phyloP scores from a whole-genome alignment of 345 rosid genomes.

The Barbarea vulgaris region DNA sequence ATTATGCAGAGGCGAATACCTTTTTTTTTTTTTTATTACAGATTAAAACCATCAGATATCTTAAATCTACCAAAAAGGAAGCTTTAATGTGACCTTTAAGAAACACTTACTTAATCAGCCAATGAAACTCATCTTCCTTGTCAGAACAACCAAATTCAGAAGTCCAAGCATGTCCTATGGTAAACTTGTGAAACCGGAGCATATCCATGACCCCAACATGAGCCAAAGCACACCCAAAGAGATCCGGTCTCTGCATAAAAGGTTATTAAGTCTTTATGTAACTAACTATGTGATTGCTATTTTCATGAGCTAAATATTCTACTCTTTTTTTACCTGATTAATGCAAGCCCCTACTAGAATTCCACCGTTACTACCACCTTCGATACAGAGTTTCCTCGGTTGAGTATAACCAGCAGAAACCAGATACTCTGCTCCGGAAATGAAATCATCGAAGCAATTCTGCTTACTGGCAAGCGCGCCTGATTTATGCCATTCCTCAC shows the following conservation, averaged over 20 bases:
- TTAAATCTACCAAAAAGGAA: neutral
- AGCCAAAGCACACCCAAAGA: conserved; percentile 96
- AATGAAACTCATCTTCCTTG: conserved; percentile 82
- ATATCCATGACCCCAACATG: conserved; percentile 99
- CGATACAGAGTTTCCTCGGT: conserved; percentile 76
- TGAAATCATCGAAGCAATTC: conserved; percentile 90
- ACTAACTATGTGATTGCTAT: conserved; percentile 1
- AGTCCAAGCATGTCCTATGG: conserved; percentile 97
- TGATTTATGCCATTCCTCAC: conserved; percentile 95
- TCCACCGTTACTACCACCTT: conserved; percentile 97
- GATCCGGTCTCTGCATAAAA: conserved; percentile 82
- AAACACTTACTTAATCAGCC: conserved; percentile 83
- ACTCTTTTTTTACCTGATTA: conserved; percentile 66
- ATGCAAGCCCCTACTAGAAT: conserved; percentile 93
- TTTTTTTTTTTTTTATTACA: conserved; percentile 17
- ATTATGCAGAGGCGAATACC: conserved; percentile 96
- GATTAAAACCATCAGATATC: conserved; percentile 9
- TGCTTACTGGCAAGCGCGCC: conserved; percentile 82
- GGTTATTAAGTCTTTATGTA: neutral
- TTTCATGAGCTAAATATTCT: neutral
- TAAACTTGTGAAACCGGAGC: conserved; percentile 93
- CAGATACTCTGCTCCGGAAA: conserved; percentile 73
- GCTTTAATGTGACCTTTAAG: neutral
- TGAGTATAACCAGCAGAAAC: conserved; percentile 78
- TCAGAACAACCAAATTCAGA: conserved; percentile 90